Percentiles rank a stretch among this genome's conserved stretches.
Conservation (phyloP, 2,329 filamentous ascomycete genomes). For the Aureobasidium mangrovei region DNA sequence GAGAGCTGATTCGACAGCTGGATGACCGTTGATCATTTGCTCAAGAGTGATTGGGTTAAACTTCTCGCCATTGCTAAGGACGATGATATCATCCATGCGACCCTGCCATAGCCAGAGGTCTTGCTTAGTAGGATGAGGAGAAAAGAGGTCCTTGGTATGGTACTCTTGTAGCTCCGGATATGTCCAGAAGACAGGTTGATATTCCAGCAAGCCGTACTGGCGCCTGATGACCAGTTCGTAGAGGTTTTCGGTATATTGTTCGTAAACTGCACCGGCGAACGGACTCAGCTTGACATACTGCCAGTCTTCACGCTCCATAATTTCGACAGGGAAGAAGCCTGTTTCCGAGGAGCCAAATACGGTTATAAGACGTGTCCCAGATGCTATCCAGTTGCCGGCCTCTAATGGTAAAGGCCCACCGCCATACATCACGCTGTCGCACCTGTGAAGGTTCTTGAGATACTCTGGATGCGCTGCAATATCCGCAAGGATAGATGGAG, state of each 20-base stretch:
- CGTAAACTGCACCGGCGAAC: constrained; percentile 13
- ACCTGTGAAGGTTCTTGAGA: not conserved
- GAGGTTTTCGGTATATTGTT: constrained; percentile 16
- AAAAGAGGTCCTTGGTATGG: constrained; percentile 24
- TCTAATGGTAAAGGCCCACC: constrained; percentile 12
- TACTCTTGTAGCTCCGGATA: constrained; percentile 26
- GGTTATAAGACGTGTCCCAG: constrained; percentile 3
- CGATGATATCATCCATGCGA: constrained; percentile 24
- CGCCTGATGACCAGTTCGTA: constrained; percentile 32
- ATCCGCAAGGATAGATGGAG: constrained; percentile 11
- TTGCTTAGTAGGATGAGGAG: constrained; percentile 20
- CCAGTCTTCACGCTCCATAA: constrained; percentile 15
- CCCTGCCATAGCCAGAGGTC: constrained; percentile 22
- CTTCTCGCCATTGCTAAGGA: constrained; percentile 25
- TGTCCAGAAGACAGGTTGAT: constrained; percentile 23
- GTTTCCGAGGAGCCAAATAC: constrained; percentile 16
- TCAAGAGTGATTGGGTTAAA: constrained; percentile 21
- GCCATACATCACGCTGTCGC: constrained; percentile 10
- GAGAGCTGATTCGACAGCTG: constrained; percentile 24
- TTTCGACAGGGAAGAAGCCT: constrained; percentile 17
- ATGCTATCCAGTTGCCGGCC: constrained; percentile 12
- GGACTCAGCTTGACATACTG: constrained; percentile 18
- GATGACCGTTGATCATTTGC: constrained; percentile 24
- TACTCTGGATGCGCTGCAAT: constrained; percentile 8
- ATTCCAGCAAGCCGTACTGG: constrained; percentile 20